Evolutionary conservation across 2,329 filamentous ascomycete genomes (phyloP), one percentile per base, ranked within the genome.

Genomic region (Claviceps pazoutovae): DNA sequence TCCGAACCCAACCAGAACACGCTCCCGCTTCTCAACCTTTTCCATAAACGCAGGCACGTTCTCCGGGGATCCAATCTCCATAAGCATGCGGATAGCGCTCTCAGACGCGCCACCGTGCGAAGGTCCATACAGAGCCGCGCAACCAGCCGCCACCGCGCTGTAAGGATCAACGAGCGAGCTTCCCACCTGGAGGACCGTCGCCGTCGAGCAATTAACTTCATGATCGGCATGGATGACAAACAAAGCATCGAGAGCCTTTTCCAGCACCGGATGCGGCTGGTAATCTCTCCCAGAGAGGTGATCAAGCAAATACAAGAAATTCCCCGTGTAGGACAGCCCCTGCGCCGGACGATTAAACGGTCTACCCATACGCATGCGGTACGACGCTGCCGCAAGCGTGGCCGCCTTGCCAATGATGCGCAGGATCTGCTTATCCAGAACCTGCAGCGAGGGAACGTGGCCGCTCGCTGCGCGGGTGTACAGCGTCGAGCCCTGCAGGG

Each of bases 61-160:
- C 44, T 74, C 71, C 2, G 71, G 69, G 1, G 64, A 68, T 16
- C 74, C 74, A 51, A 79, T 74, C 56, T 73, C 68, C 57, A 72
- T 72, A 4, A 79, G 64, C 67, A 74, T 74, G 47, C 73, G 71
- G 58, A 79, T 78, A 0, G 76, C 77, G 21, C 72, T 71, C 56
- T 80, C 78, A 0, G 74, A 76, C 3, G 78, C 78, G n/a, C 77
- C 78, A 51, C 76, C 78, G 61, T 81, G 78, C 0, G 78, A 74
- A 0, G 76, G 76, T 0, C 78, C 78, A 56, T 78, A 77, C 2
- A 74, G 68, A 0, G 74, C 74, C 0, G 76, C 70, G n/a, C 73
- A 71, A 5, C 75, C 68, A 0, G 75, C 73, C 1, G 75, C 64
- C 13, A 79, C 73, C 17, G 75, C 68, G 56, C 72, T 76, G 54